Evolutionary conservation across 2,329 filamentous ascomycete species (phyloP).

Genomic region (Fusarium sarcochroum): DNA sequence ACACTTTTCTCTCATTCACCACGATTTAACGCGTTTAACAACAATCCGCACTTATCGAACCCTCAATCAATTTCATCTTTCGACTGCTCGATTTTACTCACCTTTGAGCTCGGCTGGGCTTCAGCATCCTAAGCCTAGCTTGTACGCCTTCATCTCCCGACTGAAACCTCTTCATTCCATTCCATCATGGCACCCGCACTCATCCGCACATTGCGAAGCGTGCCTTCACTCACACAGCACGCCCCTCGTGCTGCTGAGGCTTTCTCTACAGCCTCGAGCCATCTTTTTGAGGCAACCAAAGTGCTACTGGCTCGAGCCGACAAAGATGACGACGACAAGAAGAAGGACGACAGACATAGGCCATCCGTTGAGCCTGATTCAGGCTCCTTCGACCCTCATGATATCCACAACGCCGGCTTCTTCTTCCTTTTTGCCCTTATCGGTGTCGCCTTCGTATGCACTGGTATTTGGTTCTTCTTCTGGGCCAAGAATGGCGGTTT

Average conservation of each 20-base stretch:
- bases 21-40: slow-evolving; percentile 3
- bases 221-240: slow-evolving; percentile 46
- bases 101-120: slow-evolving; percentile 47
- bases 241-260: slow-evolving; percentile 40
- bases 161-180: slow-evolving; percentile 43
- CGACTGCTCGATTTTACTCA: slow-evolving; percentile 27
- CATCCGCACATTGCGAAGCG: slow-evolving; percentile 49
- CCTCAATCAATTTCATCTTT: background rate
- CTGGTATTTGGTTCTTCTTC: slow-evolving; percentile 97
- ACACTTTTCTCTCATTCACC: slow-evolving; percentile 2
- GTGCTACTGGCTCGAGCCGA: slow-evolving; percentile 59
- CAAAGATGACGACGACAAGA: slow-evolving; percentile 47
- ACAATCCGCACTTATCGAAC: background rate
- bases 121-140: slow-evolving; percentile 48
- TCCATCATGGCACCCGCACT: slow-evolving; percentile 59
- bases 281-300: slow-evolving; percentile 58
- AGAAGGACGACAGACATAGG: slow-evolving; percentile 42
- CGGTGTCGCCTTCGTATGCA: slow-evolving; percentile 80
- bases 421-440: slow-evolving; percentile 90
- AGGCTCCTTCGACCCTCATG: slow-evolving; percentile 67
- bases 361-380: slow-evolving; percentile 56
- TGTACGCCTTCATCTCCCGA: slow-evolving; percentile 13
- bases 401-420: slow-evolving; percentile 78
- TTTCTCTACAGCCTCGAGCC: slow-evolving; percentile 55
- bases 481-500: slow-evolving; percentile 98